These are phyloP conservation scores for Colletotrichum endophyticum DNA, from an alignment of 2,329 filamentous ascomycete species.

Conservation along the genomic window DNA sequence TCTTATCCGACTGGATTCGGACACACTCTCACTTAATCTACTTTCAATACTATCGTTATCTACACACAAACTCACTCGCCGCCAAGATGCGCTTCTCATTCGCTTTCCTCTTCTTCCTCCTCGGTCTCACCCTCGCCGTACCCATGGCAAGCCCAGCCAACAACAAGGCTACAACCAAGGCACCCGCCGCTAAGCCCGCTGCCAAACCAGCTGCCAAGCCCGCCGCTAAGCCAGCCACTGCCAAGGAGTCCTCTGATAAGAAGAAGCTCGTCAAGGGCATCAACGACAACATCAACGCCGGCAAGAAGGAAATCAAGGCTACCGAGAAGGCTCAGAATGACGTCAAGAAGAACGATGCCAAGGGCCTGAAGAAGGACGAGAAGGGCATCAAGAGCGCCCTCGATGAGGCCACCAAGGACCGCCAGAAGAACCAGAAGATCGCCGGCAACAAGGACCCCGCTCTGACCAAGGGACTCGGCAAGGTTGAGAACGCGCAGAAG, in stretches of 20 bases:
- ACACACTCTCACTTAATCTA: background rate
- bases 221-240: background rate
- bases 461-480: background rate
- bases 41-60: background rate
- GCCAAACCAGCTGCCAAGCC: background rate
- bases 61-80: background rate
- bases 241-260: background rate
- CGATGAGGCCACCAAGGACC: background rate
- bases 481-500: slow-evolving; percentile 6
- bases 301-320: background rate
- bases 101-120: background rate
- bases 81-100: slow-evolving; percentile 8
- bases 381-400: background rate
- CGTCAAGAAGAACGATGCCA: background rate
- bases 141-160: background rate
- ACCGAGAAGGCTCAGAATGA: background rate
- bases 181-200: background rate
- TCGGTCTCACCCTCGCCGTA: background rate
- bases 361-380: slow-evolving; percentile 7
- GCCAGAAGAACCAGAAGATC: slow-evolving; percentile 8
- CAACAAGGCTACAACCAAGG: background rate
- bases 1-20: slow-evolving; percentile 4
- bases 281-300: slow-evolving; percentile 5
- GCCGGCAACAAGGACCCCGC: background rate
- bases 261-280: slow-evolving; percentile 10